Base-by-base conservation (phyloP, 2,329 filamentous ascomycete species). In the Sporothrix brunneoviolacea region DNA sequence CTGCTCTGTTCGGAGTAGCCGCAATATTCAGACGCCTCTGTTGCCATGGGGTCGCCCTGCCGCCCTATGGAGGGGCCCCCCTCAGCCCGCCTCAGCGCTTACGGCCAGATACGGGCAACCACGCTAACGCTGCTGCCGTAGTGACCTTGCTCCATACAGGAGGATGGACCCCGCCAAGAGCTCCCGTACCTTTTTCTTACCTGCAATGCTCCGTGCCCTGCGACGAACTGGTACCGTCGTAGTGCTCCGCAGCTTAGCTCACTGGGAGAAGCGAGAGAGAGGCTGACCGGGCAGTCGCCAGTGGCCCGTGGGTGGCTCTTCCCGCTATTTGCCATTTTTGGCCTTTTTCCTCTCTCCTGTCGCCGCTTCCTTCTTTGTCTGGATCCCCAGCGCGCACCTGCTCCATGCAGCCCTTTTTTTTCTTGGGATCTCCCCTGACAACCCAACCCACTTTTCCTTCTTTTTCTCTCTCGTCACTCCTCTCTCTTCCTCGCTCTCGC, bases 351-450 rank as follows among this genome's bases (percentile, higher is more conserved):
- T 38, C 36, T 38, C 32, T 38, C 21, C n/a, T 22, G 39, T 21
- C 21, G 8, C 15, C 16, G 22, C 22, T 10, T 32, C 27, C 27
- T 18, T 27, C 40, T 43, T 27, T 10, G 8, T 32, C 39, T 41
- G 6, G 24, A n/a, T 28, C 21, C 19, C 36, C 36, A 33, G 30
- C 30, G 30, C 36, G 18, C 36, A n/a, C 13, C 9, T 33, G 16
- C 28, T 35, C 13, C 18, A 18, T 35, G 30, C 30, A 4, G 38
- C 19, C 22, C 8, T 8, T 16, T 38, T 15, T 24, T 28, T 8
- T 16, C 32, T 15, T 24, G 18, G 42, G 36, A 54, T 55, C 54
- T 54, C 54, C 54, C 54, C 48, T 54, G 54, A 53, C 54, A 55
- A 55, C 54, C 51, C 42, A 19, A 36, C 18, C 47, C 39, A 38